Base-by-base conservation (phyloP, 768 basidiomycete genomes). In the Leccinum incarnatum region DNA sequence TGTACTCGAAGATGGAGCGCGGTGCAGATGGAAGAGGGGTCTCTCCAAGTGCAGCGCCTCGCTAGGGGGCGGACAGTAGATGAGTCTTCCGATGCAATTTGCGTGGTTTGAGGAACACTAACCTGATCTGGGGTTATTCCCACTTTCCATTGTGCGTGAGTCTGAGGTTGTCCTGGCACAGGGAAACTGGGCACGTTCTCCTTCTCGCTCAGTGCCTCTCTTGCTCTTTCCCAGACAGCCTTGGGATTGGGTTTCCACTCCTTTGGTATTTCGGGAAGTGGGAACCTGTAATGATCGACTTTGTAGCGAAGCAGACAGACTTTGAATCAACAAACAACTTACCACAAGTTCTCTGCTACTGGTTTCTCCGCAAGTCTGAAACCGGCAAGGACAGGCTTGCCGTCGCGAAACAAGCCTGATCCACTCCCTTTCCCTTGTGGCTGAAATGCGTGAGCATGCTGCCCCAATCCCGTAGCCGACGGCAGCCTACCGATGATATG, bases 1-100 rank as follows among this genome's bases (percentile, higher is more conserved):
- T 85, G 70, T 87, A 98, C 48, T 98, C 95, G 70, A 96, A 98
- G 15, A 99, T 84, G 0, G 96, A 98, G 11, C 85, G 85, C 2
- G 90, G 83, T 14, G 81, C 82, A 3, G 85, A 74, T 12, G 86
- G 80, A 11, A 91, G 77, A 11, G 85, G 85, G 10, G 83, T 83
- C 74, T 98, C 97, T 55, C 95, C 95, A 0, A 98, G 78, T 19
- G 89, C 78, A 1, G 81, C 75, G 27, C 94, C 96, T 53, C 97
- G 83, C 95, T 98, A 62, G 30, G 27, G 30, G 25, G 12, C 34
- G 5, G 10, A 1, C 2, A 45, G 34, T 48, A 30, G 45, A n/a
- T 74, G 7, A 61, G 58, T 52, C 42, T 5, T 45, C 19, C 42
- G 9, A 11, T 34, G 11, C 52, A 30, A 3, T 4, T 23, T 37